A percentile compares a stretch with the other conserved stretches of the same genome.
phyloP scores from a whole-genome alignment of 257 asterid species.

The Nicotiana attenuata region DNA sequence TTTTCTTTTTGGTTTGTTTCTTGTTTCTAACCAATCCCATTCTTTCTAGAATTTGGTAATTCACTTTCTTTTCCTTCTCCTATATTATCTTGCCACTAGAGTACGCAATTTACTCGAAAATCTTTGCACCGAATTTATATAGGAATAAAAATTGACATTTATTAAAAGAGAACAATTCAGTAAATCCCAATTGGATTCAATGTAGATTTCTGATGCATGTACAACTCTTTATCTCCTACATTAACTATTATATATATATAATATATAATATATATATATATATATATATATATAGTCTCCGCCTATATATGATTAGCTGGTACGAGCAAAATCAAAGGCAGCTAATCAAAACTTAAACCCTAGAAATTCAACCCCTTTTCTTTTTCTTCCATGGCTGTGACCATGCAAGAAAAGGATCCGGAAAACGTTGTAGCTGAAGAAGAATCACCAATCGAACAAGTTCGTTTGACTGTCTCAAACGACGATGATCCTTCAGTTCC shows the following conservation, averaged over 20 bases:
- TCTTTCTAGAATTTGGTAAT: too few species aligned
- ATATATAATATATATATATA: too few species aligned
- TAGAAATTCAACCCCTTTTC: background rate
- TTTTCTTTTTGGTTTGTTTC: too few species aligned
- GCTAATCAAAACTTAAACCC: background rate
- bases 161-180: background rate
- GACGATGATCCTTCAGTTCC: slow-evolving; percentile 53
- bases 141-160: too few species aligned
- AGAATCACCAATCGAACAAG: slow-evolving; percentile 49
- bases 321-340: background rate
- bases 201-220: background rate
- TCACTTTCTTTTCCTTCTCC: too few species aligned
- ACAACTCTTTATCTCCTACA: background rate
- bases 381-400: background rate
- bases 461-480: slow-evolving; percentile 47
- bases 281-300: too few species aligned
- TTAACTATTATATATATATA: too few species aligned
- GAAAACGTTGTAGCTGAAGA: background rate
- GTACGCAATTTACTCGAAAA: too few species aligned
- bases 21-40: too few species aligned
- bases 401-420: background rate
- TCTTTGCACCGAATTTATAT: too few species aligned
- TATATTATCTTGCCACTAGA: too few species aligned
- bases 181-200: background rate
- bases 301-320: background rate